Evolutionary conservation across 305 asterid species (phyloP), one percentile per base, ranked within the genome.

Genomic region (Fraxinus angustifolia): DNA sequence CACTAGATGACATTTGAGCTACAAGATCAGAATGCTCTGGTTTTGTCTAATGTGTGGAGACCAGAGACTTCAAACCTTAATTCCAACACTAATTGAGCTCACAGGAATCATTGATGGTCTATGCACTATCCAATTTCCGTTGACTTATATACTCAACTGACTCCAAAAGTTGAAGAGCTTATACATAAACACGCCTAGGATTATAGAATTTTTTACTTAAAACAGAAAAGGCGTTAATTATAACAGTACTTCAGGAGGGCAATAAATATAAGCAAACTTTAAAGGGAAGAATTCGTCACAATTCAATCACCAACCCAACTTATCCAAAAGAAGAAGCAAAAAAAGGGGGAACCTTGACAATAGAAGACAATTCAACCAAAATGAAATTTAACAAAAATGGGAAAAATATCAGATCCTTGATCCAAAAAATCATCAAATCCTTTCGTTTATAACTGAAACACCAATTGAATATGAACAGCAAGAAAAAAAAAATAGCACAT

Each of bases 401-500:
- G 58, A 23, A 28, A 77, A 8, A 21, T 65, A 1, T 62, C 72
- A 19, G 6, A 74, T 31, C 53, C 56, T 65, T 50, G 40, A 26
- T 76, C 48, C 67, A 77, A 56, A 10, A 76, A 78, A 76, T 17
- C 77, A 76, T 60, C 78, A 83, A 36, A 76, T 34, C 21, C 14
- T 78, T 14, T 79, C 58, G 45, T 72, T 71, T 16, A 62, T 58
- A 11, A 71, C 34, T 4, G 40, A 36, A 53, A 60, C 17, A 10
- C 38, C 77, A 40, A 74, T 40, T 40, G 67, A 26, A 48, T 16
- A 79, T 76, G 40, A 40, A 81, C 33, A 40, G 42, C 7, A 12
- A 31, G 36, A 12, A 75, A 31, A 35, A 34, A 6, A 34, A 48
- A 12, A 81, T 62, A 72, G 3, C 85, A 79, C 82, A 76, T 80